phyloP scores from a whole-genome alignment of 164 flowering plant species.

The Vitis cinerea region DNA sequence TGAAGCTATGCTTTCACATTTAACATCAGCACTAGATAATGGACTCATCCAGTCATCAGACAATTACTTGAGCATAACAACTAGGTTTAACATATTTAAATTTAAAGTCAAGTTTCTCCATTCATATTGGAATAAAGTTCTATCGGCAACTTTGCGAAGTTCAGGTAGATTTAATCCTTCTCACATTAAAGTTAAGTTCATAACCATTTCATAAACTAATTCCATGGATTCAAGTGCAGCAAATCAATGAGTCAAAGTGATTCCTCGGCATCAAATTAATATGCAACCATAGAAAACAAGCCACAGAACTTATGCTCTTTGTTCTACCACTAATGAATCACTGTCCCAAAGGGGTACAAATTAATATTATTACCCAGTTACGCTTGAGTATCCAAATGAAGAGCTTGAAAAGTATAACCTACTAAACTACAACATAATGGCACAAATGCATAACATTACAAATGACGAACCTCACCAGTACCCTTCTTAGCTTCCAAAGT shows the following conservation, averaged over 20 bases:
- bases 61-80: not conserved
- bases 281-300: not conserved
- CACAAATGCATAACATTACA: not conserved
- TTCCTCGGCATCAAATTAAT: not conserved
- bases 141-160: not conserved
- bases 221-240: not conserved
- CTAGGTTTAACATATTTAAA: not conserved
- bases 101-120: not conserved
- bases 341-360: too few relatives aligned
- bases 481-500: slow-evolving; percentile 88
- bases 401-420: not conserved
- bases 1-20: too few relatives aligned
- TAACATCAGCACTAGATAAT: too few relatives aligned
- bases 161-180: not conserved
- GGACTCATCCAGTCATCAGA: too few relatives aligned
- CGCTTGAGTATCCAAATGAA: not conserved
- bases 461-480: slow-evolving; percentile 82
- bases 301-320: too few relatives aligned
- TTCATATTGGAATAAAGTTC: not conserved
- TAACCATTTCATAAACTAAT: not conserved
- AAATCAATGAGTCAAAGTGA: not conserved
- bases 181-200: not conserved
- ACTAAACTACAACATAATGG: not conserved
- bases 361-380: not conserved
- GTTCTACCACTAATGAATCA: too few relatives aligned